Evolutionary conservation across 2,329 filamentous ascomycete genomes (phyloP).

Genomic region (Fusarium metavorans): DNA sequence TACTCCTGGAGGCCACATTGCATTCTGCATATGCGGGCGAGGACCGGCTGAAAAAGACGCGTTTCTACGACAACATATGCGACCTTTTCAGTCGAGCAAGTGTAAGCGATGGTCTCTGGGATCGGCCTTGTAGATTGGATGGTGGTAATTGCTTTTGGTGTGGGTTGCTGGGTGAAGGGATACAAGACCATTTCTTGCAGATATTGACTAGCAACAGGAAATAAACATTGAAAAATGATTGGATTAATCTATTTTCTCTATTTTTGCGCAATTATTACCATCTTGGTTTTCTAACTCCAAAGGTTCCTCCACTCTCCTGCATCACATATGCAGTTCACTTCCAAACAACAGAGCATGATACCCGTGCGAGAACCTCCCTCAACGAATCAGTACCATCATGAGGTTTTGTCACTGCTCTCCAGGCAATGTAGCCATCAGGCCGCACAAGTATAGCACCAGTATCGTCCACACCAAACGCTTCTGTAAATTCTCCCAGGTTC

Average conservation of each 20-base stretch:
- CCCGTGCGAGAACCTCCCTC: neutral
- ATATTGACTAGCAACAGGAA: neutral
- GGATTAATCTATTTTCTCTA: neutral
- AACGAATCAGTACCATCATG: neutral
- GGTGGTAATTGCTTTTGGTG: neutral
- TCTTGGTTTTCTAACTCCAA: neutral
- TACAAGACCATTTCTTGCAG: neutral
- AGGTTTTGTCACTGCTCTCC: neutral
- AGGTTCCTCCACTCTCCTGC: neutral
- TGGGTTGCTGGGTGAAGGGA: neutral
- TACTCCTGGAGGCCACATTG: neutral
- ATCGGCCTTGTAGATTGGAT: neutral
- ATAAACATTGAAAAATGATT: neutral
- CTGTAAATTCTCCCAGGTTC: neutral
- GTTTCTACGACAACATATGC: neutral
- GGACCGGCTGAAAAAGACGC: neutral
- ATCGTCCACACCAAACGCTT: conserved; percentile 3
- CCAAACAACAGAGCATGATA: neutral
- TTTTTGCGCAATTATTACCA: neutral
- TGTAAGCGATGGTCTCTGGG: neutral
- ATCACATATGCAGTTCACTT: neutral
- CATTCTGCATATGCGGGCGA: neutral
- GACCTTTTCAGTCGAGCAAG: neutral
- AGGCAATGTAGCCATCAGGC: conserved; percentile 28
- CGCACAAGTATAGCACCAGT: conserved; percentile 16